A percentile compares a stretch with the other conserved stretches of the same genome.
Conservation (phyloP, 768 basidiomycete species). For the Pleurotus salmoneostramineus region DNA sequence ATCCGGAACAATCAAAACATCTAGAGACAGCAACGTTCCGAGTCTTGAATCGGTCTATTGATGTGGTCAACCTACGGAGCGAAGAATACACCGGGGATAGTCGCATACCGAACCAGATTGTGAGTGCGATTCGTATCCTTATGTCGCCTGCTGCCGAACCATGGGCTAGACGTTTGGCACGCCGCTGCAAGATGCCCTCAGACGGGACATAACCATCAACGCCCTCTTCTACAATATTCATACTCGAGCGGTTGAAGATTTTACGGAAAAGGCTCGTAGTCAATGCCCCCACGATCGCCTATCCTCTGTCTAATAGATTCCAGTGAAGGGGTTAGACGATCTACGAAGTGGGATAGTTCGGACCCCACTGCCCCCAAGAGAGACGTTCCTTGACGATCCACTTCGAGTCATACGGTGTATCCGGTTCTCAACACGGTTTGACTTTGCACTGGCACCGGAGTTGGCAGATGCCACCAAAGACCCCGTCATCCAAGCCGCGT, state of each 20-base stretch:
- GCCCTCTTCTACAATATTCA: slow-evolving; percentile 96
- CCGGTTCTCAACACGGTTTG: slow-evolving; percentile 88
- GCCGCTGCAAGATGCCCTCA: slow-evolving; percentile 83
- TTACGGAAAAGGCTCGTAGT: slow-evolving; percentile 62
- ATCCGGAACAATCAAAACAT: slow-evolving; percentile 97
- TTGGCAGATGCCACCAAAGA: slow-evolving; percentile 61
- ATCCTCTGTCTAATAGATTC: background rate
- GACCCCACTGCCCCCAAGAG: slow-evolving; percentile 80
- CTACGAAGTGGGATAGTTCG: slow-evolving; percentile 74
- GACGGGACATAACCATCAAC: slow-evolving; percentile 95
- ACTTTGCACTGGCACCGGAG: slow-evolving; percentile 71
- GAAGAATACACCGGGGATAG: slow-evolving; percentile 88
- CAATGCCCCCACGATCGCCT: background rate
- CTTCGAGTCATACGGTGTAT: slow-evolving; percentile 88
- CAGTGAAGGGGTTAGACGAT: slow-evolving; percentile 74
- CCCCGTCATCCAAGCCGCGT: slow-evolving; percentile 62
- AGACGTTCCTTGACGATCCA: slow-evolving; percentile 95
- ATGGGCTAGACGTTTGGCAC: slow-evolving; percentile 78
- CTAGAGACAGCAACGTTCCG: slow-evolving; percentile 90
- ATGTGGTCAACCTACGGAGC: slow-evolving; percentile 90
- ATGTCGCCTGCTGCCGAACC: background rate
- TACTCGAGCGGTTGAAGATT: slow-evolving; percentile 80
- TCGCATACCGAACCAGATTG: slow-evolving; percentile 85
- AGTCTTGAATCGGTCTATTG: slow-evolving; percentile 78
- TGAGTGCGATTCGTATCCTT: slow-evolving; percentile 32